Base-by-base conservation (phyloP, 78 protist genomes). In the Paulinella micropora region DNA sequence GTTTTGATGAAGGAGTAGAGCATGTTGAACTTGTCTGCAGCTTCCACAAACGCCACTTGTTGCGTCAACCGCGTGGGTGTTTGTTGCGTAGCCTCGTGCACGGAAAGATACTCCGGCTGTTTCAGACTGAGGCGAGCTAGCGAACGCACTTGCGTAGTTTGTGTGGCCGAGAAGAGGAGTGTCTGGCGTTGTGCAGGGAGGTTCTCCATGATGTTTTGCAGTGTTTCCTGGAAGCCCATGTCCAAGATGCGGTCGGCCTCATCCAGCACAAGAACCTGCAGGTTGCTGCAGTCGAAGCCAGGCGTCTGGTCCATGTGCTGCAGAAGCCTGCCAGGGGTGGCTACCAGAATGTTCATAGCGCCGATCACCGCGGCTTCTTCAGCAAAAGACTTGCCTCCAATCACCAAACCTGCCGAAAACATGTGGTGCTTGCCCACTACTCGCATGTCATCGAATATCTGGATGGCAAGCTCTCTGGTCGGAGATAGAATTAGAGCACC, bases 311-410 rank as follows among this genome's bases (percentile, higher is more conserved):
- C 97, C 94, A 98, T 87, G 90, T 98, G 99, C 37, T 97, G 98
- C 83, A 96, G 89, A 37, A 98, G 87, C 1, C 99, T 81, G 9
- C 99, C 99, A 0, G 99, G 99, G 28, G 99, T 98, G 67, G 94
- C 92, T 28, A 98, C 93, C 69, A 98, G 89, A 28, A 98, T 92
- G 88, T 93, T 95, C 96, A 95, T 95, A 23, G 64, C 4, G 0
- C 32, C 6, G 39, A 97, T 90, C 4, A 83, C 88, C 37, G 0
- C 83, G 82, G 83, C 94, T 87, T 94, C 98, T 79, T 23, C 84
- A 35, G 23, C 73, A 39, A 90, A 86, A 34, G 92, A 92, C 88
- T 93, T 95, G 31, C 98, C 99, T 1, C 98, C 98, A 83, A 95
- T 96, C 37, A 98, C 39, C 28, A 97, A 89, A 2, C 98, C 99